Evolutionary conservation across 2,329 filamentous ascomycete genomes (phyloP), one percentile per base, ranked within the genome.

Genomic region (Fusarium udum): DNA sequence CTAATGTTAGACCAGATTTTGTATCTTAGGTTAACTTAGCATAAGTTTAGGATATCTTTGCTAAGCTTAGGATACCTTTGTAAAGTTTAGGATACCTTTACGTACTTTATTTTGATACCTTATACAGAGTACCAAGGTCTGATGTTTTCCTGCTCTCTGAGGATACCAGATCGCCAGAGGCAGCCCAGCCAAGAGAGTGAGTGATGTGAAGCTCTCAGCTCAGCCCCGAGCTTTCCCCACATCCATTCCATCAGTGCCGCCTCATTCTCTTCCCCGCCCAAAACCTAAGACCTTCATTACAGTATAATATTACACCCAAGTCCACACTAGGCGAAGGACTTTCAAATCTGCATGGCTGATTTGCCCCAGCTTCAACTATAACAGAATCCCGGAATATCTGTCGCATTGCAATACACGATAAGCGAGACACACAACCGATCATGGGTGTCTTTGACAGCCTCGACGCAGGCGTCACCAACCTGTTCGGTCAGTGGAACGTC

Each of bases 401-500:
- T 39, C 65, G 46, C 65, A 51, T 34, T 28, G 34, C 48, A 45
- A 49, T 42, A 43, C 26, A 18, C 36, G 59, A 64, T 49, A 62
- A 63, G 59, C 22, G 52, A 56, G 12, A 46, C 32, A 46, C 20
- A 40, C 26, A 40, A 26, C 28, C 16, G 24, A 76, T 69, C 43
- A 86, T 86, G 84, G 81, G 84, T 61, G 74, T 85, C 59, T 79
- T 88, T 80, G 86, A 90, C 78, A 88, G 89, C 82, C 84, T 97
- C 76, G 95, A 98, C 84, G 86, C 90, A 76, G 85, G 89, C 79
- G 84, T 97, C 73, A 90, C 91, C 58, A 86, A 88, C 69, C 83
- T 95, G 59, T 85, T 97, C 63, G 88, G 90, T 42, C 92, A 93
- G 82, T 98, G 95, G 95, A 94, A 96, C 81, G 83, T 88, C 74